phyloP scores from a whole-genome alignment of 768 basidiomycete genomes.

The Leccinum fibrillosum region DNA sequence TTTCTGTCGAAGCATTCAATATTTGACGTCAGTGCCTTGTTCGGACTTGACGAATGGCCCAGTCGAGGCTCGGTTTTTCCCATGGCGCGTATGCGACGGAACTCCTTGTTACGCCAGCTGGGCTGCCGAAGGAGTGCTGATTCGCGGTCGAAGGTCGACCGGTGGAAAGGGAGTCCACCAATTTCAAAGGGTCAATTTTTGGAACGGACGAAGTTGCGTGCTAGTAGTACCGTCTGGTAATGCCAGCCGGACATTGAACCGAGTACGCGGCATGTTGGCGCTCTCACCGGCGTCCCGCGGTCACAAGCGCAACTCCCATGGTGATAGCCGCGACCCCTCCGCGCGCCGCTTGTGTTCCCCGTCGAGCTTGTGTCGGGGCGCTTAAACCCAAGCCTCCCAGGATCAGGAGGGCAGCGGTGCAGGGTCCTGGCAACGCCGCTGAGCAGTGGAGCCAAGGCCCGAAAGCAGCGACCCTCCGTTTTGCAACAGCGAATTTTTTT shows the following conservation, averaged over 20 bases:
- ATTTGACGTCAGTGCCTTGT: neutral
- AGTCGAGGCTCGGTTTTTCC: neutral
- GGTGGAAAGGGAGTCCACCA: neutral
- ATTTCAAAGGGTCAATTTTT: neutral
- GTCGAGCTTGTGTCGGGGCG: constrained; percentile 9
- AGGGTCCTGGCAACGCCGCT: constrained; percentile 29
- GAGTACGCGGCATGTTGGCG: neutral
- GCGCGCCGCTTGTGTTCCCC: constrained; percentile 17
- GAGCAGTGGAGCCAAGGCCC: constrained; percentile 18
- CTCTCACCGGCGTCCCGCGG: neutral
- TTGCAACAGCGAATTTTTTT: constrained; percentile 22
- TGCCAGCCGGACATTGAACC: neutral
- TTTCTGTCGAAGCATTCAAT: neutral
- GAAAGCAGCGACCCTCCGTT: constrained; percentile 30
- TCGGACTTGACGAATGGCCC: neutral
- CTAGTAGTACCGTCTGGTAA: neutral
- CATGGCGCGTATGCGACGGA: neutral
- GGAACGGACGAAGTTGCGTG: neutral
- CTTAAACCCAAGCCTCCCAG: constrained; percentile 6
- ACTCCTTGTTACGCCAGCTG: neutral
- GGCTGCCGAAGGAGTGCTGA: constrained; percentile 5
- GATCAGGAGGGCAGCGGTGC: constrained; percentile 15
- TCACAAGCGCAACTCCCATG: constrained; percentile 1
- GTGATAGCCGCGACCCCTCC: constrained; percentile 22
- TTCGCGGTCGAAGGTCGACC: neutral